phyloP scores from a whole-genome alignment of 1,139 yeast genomes.

The Candida frijolesensis region DNA sequence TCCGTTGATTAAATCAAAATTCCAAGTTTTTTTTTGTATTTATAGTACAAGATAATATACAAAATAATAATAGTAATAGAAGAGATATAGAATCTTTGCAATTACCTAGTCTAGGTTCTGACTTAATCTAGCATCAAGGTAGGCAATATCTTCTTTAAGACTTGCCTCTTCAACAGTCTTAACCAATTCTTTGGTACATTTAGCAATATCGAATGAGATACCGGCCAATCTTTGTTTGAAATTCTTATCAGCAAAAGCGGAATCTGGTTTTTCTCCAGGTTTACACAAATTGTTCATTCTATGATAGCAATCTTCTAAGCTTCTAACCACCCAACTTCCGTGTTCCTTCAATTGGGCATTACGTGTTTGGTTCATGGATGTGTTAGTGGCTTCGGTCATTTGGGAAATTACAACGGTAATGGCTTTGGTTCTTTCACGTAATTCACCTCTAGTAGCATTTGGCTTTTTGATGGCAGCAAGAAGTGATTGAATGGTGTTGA shows the following conservation, averaged over 20 bases:
- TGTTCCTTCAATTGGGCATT: constrained; percentile 83
- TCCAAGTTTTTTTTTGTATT: not conserved
- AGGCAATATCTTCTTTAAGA: constrained; percentile 72
- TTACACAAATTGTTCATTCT: constrained; percentile 72
- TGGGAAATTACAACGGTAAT: constrained; percentile 77
- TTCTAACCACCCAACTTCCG: constrained; percentile 87
- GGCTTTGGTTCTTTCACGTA: constrained; percentile 71
- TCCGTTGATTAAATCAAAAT: constrained; percentile 34
- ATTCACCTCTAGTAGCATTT: constrained; percentile 72
- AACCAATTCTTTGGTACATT: constrained; percentile 92
- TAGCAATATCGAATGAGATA: constrained; percentile 92
- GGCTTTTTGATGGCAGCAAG: constrained; percentile 76
- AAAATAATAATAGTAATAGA: constrained; percentile 7
- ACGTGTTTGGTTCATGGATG: constrained; percentile 87
- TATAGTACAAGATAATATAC: not conserved
- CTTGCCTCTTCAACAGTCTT: constrained; percentile 95
- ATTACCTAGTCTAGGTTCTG: constrained; percentile 29
- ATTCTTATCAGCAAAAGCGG: constrained; percentile 80
- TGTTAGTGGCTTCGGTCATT: constrained; percentile 89
- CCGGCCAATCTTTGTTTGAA: constrained; percentile 94
- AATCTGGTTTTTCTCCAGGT: constrained; percentile 53
- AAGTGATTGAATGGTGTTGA: constrained; percentile 83
- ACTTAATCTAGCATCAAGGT: constrained; percentile 48
- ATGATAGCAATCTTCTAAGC: constrained; percentile 80
- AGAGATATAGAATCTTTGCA: not conserved